Evolutionary conservation across 495 filamentous ascomycete species (phyloP).

Genomic region (Aspergillus cavernicola): DNA sequence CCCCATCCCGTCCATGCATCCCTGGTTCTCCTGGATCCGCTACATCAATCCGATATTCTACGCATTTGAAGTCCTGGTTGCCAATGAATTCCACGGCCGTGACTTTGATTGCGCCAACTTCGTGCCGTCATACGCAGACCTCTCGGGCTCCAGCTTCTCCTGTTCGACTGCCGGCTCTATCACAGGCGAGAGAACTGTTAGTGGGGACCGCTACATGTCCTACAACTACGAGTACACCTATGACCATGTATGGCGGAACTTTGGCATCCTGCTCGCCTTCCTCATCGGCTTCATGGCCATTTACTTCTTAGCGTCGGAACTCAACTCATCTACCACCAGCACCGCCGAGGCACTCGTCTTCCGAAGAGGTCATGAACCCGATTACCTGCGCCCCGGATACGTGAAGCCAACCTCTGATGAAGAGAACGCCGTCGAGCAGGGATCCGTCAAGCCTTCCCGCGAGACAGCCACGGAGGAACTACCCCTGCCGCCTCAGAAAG

Average conservation of each 20-base stretch:
- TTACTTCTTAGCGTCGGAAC: constrained; percentile 41
- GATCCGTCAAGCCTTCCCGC: constrained; percentile 13
- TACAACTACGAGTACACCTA: constrained; percentile 52
- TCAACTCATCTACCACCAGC: constrained; percentile 41
- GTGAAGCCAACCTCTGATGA: constrained; percentile 8
- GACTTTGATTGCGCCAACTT: constrained; percentile 43
- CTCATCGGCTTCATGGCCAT: constrained; percentile 54
- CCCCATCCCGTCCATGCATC: constrained; percentile 41
- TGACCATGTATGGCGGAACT: constrained; percentile 61
- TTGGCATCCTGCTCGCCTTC: constrained; percentile 62
- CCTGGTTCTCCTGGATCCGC: constrained; percentile 49
- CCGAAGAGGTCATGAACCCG: constrained; percentile 36
- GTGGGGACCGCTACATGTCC: constrained; percentile 51
- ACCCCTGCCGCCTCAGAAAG: constrained; percentile 46
- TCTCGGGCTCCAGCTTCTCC: constrained; percentile 46
- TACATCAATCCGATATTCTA: constrained; percentile 46
- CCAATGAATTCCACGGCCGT: constrained; percentile 58
- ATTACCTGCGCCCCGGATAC: constrained; percentile 28
- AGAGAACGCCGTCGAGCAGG: constrained; percentile 4
- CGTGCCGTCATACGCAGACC: constrained; percentile 47
- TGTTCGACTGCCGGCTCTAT: constrained; percentile 50
- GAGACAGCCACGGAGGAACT: constrained; percentile 15
- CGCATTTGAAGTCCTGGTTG: constrained; percentile 40
- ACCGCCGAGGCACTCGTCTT: constrained; percentile 42
- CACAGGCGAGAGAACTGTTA: constrained; percentile 48